Evolutionary conservation across 108 stramenopile genomes (phyloP).

Genomic region (Cylindrotheca fusiformis): DNA sequence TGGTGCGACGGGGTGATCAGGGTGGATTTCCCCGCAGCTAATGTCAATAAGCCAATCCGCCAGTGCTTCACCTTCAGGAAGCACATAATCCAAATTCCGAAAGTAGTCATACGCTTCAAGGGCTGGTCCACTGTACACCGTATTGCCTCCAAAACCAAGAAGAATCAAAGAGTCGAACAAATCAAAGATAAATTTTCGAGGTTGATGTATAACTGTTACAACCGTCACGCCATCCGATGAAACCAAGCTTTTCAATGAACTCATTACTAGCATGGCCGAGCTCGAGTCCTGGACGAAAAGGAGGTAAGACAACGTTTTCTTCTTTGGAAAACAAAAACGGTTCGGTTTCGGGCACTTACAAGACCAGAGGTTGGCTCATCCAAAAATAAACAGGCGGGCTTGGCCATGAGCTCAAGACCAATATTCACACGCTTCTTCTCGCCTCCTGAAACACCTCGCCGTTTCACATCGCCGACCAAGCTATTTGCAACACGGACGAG

Average conservation of each 20-base stretch:
- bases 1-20: neutral
- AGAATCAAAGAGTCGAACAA: slow-evolving; percentile 78
- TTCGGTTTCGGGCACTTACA: neutral
- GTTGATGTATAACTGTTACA: slow-evolving; percentile 70
- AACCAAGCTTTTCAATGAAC: slow-evolving; percentile 34
- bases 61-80: slow-evolving; percentile 33
- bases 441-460: slow-evolving; percentile 56
- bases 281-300: slow-evolving; percentile 31
- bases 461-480: slow-evolving; percentile 62
- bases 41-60: slow-evolving; percentile 56
- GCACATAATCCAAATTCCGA: slow-evolving; percentile 18
- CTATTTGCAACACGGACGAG: slow-evolving; percentile 49
- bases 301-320: neutral
- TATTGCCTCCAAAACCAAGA: slow-evolving; percentile 53
- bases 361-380: slow-evolving; percentile 25
- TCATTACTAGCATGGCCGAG: slow-evolving; percentile 48
- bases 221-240: slow-evolving; percentile 54
- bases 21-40: slow-evolving; percentile 26
- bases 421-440: slow-evolving; percentile 70
- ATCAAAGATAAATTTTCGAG: slow-evolving; percentile 68
- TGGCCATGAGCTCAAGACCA: slow-evolving; percentile 60
- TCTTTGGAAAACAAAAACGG: neutral
- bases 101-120: slow-evolving; percentile 27
- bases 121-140: slow-evolving; percentile 47
- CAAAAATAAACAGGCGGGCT: slow-evolving; percentile 33